phyloP scores from a whole-genome alignment of 192 early-diverging fungal genomes.

The Dissophora ornata region DNA sequence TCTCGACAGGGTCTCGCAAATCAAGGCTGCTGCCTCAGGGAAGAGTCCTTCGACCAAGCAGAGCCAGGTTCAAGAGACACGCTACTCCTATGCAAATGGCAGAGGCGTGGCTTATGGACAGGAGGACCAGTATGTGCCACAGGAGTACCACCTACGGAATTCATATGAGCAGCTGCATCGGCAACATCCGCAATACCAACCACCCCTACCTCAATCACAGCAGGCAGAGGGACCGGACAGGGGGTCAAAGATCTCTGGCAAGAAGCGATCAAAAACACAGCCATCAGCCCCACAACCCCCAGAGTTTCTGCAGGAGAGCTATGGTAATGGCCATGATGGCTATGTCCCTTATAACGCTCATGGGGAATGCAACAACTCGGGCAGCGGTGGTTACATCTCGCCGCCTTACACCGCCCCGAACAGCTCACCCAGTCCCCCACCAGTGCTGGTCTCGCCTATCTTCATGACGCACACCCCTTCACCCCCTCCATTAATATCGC shows the following conservation, averaged over 20 bases:
- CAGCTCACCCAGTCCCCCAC: conserved; percentile 11
- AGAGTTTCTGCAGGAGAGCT: conserved; percentile 1
- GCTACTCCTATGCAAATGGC: conserved; percentile 1
- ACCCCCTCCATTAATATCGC: conserved; percentile 1
- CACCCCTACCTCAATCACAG: conserved; percentile 4
- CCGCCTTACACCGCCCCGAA: conserved; percentile 4
- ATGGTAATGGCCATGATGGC: background rate
- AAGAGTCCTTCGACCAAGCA: background rate
- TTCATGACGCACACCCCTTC: conserved; percentile 29
- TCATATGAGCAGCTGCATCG: background rate
- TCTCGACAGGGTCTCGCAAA: conserved; percentile 33
- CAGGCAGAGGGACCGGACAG: background rate
- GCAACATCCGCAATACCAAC: conserved; percentile 13
- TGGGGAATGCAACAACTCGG: conserved; percentile 2
- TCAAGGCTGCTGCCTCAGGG: conserved; percentile 8
- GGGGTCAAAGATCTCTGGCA: conserved; percentile 1
- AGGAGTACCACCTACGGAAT: conserved; percentile 3
- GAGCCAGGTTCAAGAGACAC: background rate
- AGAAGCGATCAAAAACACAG: conserved; percentile 38
- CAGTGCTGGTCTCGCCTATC: conserved; percentile 13
- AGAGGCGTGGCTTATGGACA: conserved; percentile 7
- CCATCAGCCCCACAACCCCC: conserved; percentile 3
- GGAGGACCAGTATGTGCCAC: conserved; percentile 5
- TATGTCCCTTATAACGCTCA: no score
- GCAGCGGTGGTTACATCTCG: conserved; percentile 15